Percentiles rank a stretch among this genome's conserved stretches.
Evolutionary conservation across 257 asterid species (phyloP).

Genomic region (Capsicum baccatum): DNA sequence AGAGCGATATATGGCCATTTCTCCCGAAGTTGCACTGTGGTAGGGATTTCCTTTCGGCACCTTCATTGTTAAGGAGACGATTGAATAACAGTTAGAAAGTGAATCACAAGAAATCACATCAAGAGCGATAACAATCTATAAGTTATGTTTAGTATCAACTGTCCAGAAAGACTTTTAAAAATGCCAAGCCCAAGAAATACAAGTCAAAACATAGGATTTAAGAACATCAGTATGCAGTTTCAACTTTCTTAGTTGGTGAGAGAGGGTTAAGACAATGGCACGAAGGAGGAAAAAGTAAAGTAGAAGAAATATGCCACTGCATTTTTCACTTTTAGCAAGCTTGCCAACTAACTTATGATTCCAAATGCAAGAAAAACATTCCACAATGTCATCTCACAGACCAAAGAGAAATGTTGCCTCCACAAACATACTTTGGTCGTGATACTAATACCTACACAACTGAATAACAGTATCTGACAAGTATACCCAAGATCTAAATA

Average conservation of each 20-base stretch:
- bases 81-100: conserved; percentile 28
- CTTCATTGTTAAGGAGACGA: conserved; percentile 45
- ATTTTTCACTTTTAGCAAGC: not conserved
- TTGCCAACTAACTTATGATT: not conserved
- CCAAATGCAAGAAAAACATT: not conserved
- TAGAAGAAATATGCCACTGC: not conserved
- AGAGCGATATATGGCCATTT: conserved; percentile 91
- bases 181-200: not conserved
- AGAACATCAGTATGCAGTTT: conserved; percentile 6
- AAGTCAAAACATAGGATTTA: not conserved
- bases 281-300: not conserved
- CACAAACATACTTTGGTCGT: not conserved
- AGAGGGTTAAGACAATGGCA: not conserved
- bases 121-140: conserved; percentile 8
- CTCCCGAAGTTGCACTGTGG: conserved; percentile 99
- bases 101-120: not conserved
- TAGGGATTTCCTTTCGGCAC: conserved; percentile 98
- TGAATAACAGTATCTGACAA: conserved; percentile 25
- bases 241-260: conserved; percentile 5
- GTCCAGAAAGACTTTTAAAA: not conserved
- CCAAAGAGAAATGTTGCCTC: not conserved
- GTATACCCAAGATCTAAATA: not conserved
- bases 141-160: not conserved
- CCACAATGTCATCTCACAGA: not conserved
- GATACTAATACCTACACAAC: not conserved